Conservation (phyloP, 169 alveolate species). For the Plasmodium knowlesi region DNA sequence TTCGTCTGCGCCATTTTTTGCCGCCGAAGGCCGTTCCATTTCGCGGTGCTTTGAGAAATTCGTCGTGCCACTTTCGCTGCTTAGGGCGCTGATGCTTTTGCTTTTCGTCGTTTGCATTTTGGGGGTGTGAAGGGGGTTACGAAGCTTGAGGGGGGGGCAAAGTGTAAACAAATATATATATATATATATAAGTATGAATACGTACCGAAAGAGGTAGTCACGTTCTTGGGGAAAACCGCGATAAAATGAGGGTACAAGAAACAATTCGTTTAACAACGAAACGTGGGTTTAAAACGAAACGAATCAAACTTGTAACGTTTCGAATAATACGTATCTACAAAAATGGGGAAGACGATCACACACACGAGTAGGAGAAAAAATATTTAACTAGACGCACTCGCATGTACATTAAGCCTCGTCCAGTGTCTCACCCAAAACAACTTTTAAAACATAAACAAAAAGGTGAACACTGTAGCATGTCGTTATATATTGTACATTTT, state of each 20-base stretch:
- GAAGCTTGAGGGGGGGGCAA: neutral
- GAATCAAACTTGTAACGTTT: neutral
- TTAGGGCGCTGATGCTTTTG: neutral
- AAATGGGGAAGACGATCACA: neutral
- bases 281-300: neutral
- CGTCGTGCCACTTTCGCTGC: neutral
- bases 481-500: neutral
- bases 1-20: conserved; percentile 7
- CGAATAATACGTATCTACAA: neutral
- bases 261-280: neutral
- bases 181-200: neutral
- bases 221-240: neutral
- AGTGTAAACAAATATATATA: neutral
- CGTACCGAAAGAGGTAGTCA: neutral
- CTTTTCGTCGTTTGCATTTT: conserved; percentile 14
- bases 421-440: neutral
- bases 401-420: neutral
- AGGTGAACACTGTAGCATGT: neutral
- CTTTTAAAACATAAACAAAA: neutral
- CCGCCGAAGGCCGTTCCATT: neutral
- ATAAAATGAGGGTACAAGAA: neutral
- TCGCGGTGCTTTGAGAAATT: conserved; percentile 3
- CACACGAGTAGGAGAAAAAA: neutral
- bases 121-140: neutral
- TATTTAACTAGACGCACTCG: neutral